Conservation (phyloP, 805 yeast species). For the Candida ponderosae region DNA sequence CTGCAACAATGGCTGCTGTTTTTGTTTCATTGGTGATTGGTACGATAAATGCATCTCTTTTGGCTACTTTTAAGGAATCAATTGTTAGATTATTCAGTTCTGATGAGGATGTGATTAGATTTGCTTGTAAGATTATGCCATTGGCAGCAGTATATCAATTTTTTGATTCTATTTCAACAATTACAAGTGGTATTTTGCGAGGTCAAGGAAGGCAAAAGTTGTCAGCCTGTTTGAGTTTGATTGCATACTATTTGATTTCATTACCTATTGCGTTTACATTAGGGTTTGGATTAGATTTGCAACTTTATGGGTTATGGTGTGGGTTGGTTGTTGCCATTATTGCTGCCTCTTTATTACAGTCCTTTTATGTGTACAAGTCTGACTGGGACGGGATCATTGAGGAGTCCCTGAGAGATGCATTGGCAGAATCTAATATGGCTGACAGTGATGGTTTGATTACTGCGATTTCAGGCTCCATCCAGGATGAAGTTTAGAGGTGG, state of each 20-base stretch:
- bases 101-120: slow-evolving; percentile 46
- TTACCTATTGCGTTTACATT: slow-evolving; percentile 48
- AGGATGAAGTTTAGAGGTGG: slow-evolving; percentile 1
- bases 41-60: slow-evolving; percentile 34
- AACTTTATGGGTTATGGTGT: slow-evolving; percentile 54
- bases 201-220: slow-evolving; percentile 71
- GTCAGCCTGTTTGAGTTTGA: slow-evolving; percentile 50
- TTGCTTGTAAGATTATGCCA: slow-evolving; percentile 48
- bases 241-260: slow-evolving; percentile 52
- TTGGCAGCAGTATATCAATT: slow-evolving; percentile 63
- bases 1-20: slow-evolving; percentile 36
- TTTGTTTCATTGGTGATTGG: slow-evolving; percentile 32
- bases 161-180: slow-evolving; percentile 61
- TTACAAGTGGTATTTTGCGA: slow-evolving; percentile 68
- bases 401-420: slow-evolving; percentile 32
- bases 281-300: slow-evolving; percentile 39
- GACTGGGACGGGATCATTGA: slow-evolving; percentile 40
- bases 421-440: slow-evolving; percentile 11
- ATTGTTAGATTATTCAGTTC: slow-evolving; percentile 51
- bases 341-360: slow-evolving; percentile 39
- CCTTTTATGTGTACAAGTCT: slow-evolving; percentile 25
- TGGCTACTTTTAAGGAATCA: slow-evolving; percentile 32
- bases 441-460: slow-evolving; percentile 12
- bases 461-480: slow-evolving; percentile 10
- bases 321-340: slow-evolving; percentile 48